Evolutionary conservation across 1,284 basidiomycete species (phyloP), one percentile per base, ranked within the genome.

Genomic region (Stereum hirsutum): DNA sequence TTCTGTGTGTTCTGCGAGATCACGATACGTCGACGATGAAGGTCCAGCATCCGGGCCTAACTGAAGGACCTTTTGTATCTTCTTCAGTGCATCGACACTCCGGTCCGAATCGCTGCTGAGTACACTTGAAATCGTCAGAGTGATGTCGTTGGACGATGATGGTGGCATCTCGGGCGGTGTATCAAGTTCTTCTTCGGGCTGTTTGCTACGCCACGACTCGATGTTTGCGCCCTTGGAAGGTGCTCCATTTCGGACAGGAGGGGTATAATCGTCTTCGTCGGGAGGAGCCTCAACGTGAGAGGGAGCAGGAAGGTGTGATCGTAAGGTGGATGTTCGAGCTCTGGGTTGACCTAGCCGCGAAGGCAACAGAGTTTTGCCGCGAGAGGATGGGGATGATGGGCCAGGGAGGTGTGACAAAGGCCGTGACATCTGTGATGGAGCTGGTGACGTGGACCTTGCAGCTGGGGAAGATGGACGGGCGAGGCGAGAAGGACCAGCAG

Each of bases 1-100:
- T 62, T 90, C 87, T 0, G 88, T 87, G 52, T 89, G 84, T 51
- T 89, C 82, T 0, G 87, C 84, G 21, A 90, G 68, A 56, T 89
- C 84, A 39, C 74, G 78, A 59, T 89, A 90, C 48, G 74, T 72
- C 10, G 74, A 65, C 21, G 74, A 78, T 11, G 75, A 70, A 35
- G 77, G 75, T 11, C 84, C 83, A 38, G 79, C 76, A 39, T 88
- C 82, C 10, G 87, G 81, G 6, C 80, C 77, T 14, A 83, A 66
- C 48, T 83, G 76, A 5, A 95, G 68, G 46, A 89, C 79, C 54
- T 79, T 82, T 57, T 96, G 90, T 32, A 95, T 77, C 54, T 81
- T 84, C 68, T 99, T 99, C 54, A 99, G 70, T 0, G 91, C 91
- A 45, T 95, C 89, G n/a, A 97, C 91, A 54, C 90, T 89, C 37